Base-by-base conservation (phyloP, 2,329 filamentous ascomycete genomes). In the Bertia moriformis region DNA sequence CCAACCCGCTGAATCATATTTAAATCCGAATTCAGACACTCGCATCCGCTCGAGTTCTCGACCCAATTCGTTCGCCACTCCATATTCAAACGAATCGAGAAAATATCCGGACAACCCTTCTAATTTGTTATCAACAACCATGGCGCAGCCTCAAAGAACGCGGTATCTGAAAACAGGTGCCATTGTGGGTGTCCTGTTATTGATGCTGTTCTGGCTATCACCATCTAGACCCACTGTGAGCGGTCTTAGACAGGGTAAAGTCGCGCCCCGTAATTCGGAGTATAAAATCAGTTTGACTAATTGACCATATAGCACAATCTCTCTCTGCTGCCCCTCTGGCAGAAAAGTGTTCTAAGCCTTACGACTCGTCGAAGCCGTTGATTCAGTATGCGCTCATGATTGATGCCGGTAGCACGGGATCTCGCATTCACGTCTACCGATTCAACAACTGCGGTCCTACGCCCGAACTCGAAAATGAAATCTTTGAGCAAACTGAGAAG, bases 381-480 rank as follows among this genome's bases (percentile, higher is more conserved):
- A 80, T 95, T 44, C 91, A 98, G 57, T 98, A 96, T 65, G 93
- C 91, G 44, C 73, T 96, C 53, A 98, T 98, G 91, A 85, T 98
- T 53, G 91, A 98, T 61, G 91, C 91, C 37, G 91, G 91, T 50
- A 96, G 88, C 67, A 96, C 91, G 40, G 91, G 91, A 44, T 96
- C 91, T 43, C 83, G 91, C 50, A 95, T 98, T 56, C 93, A 98
- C 65, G 87, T 96, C 43, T 98, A 95, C 71, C 84, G 87, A 56
- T 98, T 96, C 74, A 96, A 96, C 70, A 96, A 96, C 66, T 98
- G 89, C 64, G 91, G 88, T 12, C 65, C 85, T 4, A 88, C 88
- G n/a, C 91, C 91, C 18, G 88, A 95, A 62, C 73, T 98, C 38
- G 91, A 98, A 63, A 67, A 78, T 54, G 91, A 98, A 57, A 72